Percentiles rank a stretch among this genome's conserved stretches.
phyloP scores from a whole-genome alignment of 2,329 filamentous ascomycete species.

The Diplocarpon mali region DNA sequence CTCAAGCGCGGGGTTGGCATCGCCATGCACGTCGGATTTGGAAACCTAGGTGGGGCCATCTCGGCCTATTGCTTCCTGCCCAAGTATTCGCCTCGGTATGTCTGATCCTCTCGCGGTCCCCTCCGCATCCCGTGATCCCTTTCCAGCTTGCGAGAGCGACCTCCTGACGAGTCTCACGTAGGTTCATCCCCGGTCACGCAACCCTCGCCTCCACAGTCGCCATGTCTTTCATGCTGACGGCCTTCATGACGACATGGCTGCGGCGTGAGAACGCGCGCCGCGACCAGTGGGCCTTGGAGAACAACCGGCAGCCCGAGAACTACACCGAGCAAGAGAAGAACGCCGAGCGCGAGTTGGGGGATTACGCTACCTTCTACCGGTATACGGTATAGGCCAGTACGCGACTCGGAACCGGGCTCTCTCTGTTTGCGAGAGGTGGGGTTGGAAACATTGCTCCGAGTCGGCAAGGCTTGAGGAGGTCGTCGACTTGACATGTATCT shows the following conservation, averaged over 20 bases:
- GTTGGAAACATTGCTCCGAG: too few relatives aligned
- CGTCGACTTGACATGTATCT: too few relatives aligned
- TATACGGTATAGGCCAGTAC: slow-evolving; percentile 2
- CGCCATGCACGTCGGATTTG: slow-evolving; percentile 82
- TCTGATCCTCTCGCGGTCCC: not conserved
- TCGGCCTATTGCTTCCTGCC: slow-evolving; percentile 37
- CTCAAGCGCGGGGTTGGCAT: slow-evolving; percentile 86
- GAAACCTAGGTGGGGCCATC: slow-evolving; percentile 68
- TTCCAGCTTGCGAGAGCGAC: not conserved
- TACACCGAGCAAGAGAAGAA: slow-evolving; percentile 7
- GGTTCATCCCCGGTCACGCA: slow-evolving; percentile 7
- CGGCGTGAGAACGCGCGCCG: slow-evolving; percentile 4
- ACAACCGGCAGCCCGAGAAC: slow-evolving; percentile 1
- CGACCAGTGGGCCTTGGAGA: slow-evolving; percentile 6
- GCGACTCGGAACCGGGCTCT: too few relatives aligned
- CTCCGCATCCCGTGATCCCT: too few relatives aligned
- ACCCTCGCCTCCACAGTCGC: slow-evolving; percentile 7
- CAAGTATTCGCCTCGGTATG: slow-evolving; percentile 26
- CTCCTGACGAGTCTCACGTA: not conserved
- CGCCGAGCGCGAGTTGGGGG: slow-evolving; percentile 4
- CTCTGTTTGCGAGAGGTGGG: too few relatives aligned
- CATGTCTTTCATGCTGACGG: slow-evolving; percentile 4
- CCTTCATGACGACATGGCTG: slow-evolving; percentile 5
- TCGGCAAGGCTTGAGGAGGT: too few relatives aligned
- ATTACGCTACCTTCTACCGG: slow-evolving; percentile 7